A percentile compares a stretch with the other conserved stretches of the same genome.
These are phyloP conservation scores for Oryza brachyantha DNA, from an alignment of 176 grass and related monocot species.

Conservation along the genomic window DNA sequence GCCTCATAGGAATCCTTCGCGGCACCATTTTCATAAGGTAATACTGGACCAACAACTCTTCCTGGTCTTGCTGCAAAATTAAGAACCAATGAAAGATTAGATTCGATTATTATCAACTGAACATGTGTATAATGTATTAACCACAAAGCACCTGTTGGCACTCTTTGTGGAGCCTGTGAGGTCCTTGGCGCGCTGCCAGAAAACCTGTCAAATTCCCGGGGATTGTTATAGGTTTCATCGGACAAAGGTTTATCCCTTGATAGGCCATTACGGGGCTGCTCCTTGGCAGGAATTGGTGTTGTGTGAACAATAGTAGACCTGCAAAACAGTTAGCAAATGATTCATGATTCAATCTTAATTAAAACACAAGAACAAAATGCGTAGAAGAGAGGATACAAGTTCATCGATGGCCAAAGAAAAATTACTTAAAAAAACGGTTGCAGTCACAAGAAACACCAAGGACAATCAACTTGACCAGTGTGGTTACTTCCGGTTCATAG, in stretches of 20 bases:
- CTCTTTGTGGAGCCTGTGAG: conserved; percentile 67
- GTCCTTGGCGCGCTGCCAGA: conserved; percentile 27
- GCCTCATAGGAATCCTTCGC: conserved; percentile 65
- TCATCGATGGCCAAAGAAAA: background rate
- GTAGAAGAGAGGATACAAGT: background rate
- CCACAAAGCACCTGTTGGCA: conserved; percentile 53
- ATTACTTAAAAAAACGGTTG: background rate
- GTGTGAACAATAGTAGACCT: conserved; percentile 95
- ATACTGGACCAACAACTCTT: conserved; percentile 68
- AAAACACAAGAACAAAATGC: conserved; percentile 9
- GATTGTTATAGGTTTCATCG: conserved; percentile 52
- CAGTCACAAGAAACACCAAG: background rate
- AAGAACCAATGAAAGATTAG: conserved; percentile 2
- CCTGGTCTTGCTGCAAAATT: conserved; percentile 75
- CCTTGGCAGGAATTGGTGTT: conserved; percentile 59
- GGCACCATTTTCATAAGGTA: conserved; percentile 66
- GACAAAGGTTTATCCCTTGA: conserved; percentile 53
- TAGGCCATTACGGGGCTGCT: conserved; percentile 45
- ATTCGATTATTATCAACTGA: conserved; percentile 16
- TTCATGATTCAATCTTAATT: background rate
- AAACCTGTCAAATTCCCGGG: conserved; percentile 35
- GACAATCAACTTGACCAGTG: background rate
- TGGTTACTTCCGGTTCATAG: background rate
- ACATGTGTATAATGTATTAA: background rate
- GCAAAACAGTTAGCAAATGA: conserved; percentile 4